These are phyloP conservation scores for Salix koriyanagi DNA, from an alignment of 345 rosid species.

Conservation along the genomic window DNA sequence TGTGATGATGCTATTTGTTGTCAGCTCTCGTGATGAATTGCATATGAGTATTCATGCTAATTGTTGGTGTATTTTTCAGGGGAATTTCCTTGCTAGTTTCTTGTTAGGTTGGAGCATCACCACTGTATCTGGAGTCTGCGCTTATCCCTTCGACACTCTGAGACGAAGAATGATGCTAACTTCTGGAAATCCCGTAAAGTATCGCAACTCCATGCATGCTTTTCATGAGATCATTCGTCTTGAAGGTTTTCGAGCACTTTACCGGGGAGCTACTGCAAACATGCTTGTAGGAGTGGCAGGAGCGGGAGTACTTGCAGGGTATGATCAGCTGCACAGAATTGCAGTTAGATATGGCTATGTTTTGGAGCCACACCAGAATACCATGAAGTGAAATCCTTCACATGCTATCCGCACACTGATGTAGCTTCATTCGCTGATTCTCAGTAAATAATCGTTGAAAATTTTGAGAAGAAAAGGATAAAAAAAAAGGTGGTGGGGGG, in stretches of 20 bases:
- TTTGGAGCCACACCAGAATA: slow-evolving; percentile 30
- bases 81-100: slow-evolving; percentile 84
- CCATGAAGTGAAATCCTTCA: slow-evolving; percentile 21
- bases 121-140: slow-evolving; percentile 74
- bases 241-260: slow-evolving; percentile 70
- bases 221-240: slow-evolving; percentile 52
- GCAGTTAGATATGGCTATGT: slow-evolving; percentile 44
- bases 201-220: slow-evolving; percentile 56
- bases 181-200: slow-evolving; percentile 73
- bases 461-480: neutral
- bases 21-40: neutral
- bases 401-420: neutral
- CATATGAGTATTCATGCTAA: neutral
- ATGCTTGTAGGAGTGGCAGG: slow-evolving; percentile 97
- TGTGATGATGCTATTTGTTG: neutral
- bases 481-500: neutral
- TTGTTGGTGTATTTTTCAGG: slow-evolving; percentile 40
- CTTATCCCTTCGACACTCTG: slow-evolving; percentile 86
- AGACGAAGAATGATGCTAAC: slow-evolving; percentile 96
- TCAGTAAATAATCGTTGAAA: neutral
- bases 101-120: slow-evolving; percentile 91
- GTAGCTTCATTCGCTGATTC: neutral
- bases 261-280: slow-evolving; percentile 79
- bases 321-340: slow-evolving; percentile 73
- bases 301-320: slow-evolving; percentile 90